These are phyloP conservation scores for Limonomyces culmigenus DNA, from an alignment of 1,284 basidiomycete genomes.

Conservation along the genomic window DNA sequence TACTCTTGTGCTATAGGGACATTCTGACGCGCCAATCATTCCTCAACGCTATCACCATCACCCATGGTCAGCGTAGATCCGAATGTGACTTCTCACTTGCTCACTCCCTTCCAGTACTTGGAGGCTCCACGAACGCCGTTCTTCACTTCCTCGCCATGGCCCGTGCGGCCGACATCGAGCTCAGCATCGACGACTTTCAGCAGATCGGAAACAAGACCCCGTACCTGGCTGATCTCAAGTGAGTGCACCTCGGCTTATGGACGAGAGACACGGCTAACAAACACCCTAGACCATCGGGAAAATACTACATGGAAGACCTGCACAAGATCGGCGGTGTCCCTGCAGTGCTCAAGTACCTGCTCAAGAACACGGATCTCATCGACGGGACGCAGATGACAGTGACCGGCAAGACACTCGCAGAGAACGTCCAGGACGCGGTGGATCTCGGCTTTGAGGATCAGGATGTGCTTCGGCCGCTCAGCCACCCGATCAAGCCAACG, in stretches of 20 bases:
- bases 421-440: conserved; percentile 73
- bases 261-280: conserved; percentile 2
- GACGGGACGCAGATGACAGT: conserved; percentile 86
- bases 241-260: conserved; percentile 8
- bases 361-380: conserved; percentile 77
- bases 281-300: conserved; percentile 60
- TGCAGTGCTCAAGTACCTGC: conserved; percentile 67
- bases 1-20: conserved; percentile 29
- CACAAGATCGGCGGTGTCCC: conserved; percentile 87
- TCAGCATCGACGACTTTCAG: conserved; percentile 93
- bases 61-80: conserved; percentile 27
- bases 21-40: conserved; percentile 86
- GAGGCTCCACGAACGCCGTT: conserved; percentile 88
- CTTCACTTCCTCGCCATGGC: conserved; percentile 92
- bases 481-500: conserved; percentile 79
- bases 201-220: conserved; percentile 75
- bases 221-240: conserved; percentile 89
- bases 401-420: conserved; percentile 80
- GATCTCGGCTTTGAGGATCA: conserved; percentile 70
- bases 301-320: conserved; percentile 95
- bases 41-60: conserved; percentile 78
- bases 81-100: background rate
- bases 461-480: conserved; percentile 66
- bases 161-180: conserved; percentile 71
- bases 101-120: conserved; percentile 35